Evolutionary conservation across 2,329 filamentous ascomycete genomes (phyloP), one percentile per base, ranked within the genome.

Genomic region (Diplodia seriata): DNA sequence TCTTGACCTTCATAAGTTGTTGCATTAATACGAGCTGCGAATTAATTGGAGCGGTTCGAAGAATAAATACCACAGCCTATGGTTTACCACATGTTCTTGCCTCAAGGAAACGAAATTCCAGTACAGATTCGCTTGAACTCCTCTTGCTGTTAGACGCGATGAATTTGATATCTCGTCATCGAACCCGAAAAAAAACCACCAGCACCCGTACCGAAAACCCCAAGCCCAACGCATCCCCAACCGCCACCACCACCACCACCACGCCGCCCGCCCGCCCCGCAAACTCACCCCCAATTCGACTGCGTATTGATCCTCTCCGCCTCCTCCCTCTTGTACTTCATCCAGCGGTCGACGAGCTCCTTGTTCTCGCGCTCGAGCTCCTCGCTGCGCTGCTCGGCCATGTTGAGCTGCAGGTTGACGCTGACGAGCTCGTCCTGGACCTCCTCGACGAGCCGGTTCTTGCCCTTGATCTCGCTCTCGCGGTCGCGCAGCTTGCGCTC

Each of bases 371-470:
- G 85, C 76, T 89, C 87, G 70, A 97, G 82, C 78, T 88, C 89
- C 76, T 90, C 88, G 33, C 86, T 85, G 75, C 89, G 88, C 76
- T 94, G 87, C 77, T 96, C 93, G 3, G 90, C 89, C 83, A 97
- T 87, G 72, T 95, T 93, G 53, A 97, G 84, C 79, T 98, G 91
- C 71, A 98, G 84, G 72, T 94, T 94, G 56, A 97, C 81, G 0
- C 92, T 90, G 62, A 97, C 89, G 79, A 97, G 90, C 79, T 99
- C 95, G 79, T 97, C 94, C 81, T 98, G 94, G 65, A 97, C 90
- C 74, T 94, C 87, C 83, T 93, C 90, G 2, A 97, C 85, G 71
- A 97, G 81, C 77, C 94, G 92, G 38, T 89, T 88, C 83, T 97
- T 97, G 69, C 89, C 92, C 67, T 85, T 87, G 38, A 97, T 80